A percentile compares a stretch with the other conserved stretches of the same genome.
Evolutionary conservation across 2,329 filamentous ascomycete species (phyloP).

Genomic region (Phoma herbarum): DNA sequence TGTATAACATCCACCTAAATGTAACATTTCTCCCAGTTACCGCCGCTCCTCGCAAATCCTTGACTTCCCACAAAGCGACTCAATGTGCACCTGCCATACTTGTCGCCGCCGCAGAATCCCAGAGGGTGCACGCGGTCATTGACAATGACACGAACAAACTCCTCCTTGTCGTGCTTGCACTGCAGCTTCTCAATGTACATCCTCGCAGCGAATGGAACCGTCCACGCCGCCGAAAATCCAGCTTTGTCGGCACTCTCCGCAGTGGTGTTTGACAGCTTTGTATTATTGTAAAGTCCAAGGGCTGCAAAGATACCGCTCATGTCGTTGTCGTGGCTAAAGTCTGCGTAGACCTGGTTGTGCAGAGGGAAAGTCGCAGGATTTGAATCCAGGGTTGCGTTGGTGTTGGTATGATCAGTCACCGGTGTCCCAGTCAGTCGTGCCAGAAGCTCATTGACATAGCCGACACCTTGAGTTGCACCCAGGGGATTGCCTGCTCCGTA

Average conservation of each 20-base stretch:
- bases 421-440: slow-evolving; percentile 75
- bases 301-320: slow-evolving; percentile 81
- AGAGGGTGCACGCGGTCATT: slow-evolving; percentile 84
- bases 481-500: slow-evolving; percentile 79
- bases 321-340: slow-evolving; percentile 92
- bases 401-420: slow-evolving; percentile 76
- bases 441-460: slow-evolving; percentile 87
- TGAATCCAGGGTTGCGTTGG: slow-evolving; percentile 79
- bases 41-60: slow-evolving; percentile 75
- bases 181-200: slow-evolving; percentile 89
- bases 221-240: slow-evolving; percentile 79
- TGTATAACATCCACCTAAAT: background rate
- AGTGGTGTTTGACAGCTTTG: slow-evolving; percentile 56
- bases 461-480: slow-evolving; percentile 84
- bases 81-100: slow-evolving; percentile 74
- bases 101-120: slow-evolving; percentile 73
- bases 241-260: slow-evolving; percentile 62
- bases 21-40: slow-evolving; percentile 44
- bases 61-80: slow-evolving; percentile 76
- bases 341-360: slow-evolving; percentile 73
- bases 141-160: slow-evolving; percentile 79
- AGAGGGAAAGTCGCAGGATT: slow-evolving; percentile 77
- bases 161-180: slow-evolving; percentile 67
- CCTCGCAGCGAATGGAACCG: slow-evolving; percentile 82
- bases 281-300: slow-evolving; percentile 78